phyloP scores from a whole-genome alignment of 352 stramenopile species.

The Elongisporangium undulatum region DNA sequence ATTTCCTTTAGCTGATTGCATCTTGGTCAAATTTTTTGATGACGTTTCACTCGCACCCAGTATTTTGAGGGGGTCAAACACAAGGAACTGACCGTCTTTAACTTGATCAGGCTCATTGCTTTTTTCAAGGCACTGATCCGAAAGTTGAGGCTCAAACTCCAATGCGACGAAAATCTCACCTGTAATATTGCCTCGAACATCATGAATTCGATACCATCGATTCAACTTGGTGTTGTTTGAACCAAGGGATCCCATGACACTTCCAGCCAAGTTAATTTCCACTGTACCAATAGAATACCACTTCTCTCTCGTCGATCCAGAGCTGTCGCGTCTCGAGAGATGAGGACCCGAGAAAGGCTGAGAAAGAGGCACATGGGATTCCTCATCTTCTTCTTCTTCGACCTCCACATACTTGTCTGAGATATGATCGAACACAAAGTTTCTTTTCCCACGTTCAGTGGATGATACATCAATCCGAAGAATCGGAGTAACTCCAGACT shows the following conservation, averaged over 20 bases:
- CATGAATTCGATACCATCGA: slow-evolving; percentile 81
- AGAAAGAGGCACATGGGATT: slow-evolving; percentile 11
- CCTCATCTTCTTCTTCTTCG: slow-evolving; percentile 57
- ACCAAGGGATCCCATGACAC: slow-evolving; percentile 74
- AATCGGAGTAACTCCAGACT: slow-evolving; percentile 85
- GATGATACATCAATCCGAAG: slow-evolving; percentile 71
- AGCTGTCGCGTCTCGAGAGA: slow-evolving; percentile 39
- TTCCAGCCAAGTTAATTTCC: slow-evolving; percentile 83
- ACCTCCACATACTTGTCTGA: slow-evolving; percentile 86
- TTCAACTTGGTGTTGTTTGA: slow-evolving; percentile 60
- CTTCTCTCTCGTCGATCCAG: slow-evolving; percentile 42
- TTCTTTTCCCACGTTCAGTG: slow-evolving; percentile 64
- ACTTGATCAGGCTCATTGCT: slow-evolving; percentile 67
- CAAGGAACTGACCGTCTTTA: slow-evolving; percentile 76
- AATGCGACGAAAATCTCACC: slow-evolving; percentile 83
- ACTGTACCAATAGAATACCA: slow-evolving; percentile 77
- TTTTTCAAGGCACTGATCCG: slow-evolving; percentile 20
- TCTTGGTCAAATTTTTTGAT: slow-evolving; percentile 15
- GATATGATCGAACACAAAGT: slow-evolving; percentile 85
- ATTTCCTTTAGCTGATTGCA: slow-evolving; percentile 7
- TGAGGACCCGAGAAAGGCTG: not conserved
- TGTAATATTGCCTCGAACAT: slow-evolving; percentile 71
- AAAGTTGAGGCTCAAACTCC: slow-evolving; percentile 62
- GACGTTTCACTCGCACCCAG: slow-evolving; percentile 24
- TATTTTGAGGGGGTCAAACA: slow-evolving; percentile 87